A percentile compares a stretch with the other conserved stretches of the same genome.
These are phyloP conservation scores for Xylaria sp. DNA, from an alignment of 495 filamentous ascomycete species.

Conservation along the genomic window DNA sequence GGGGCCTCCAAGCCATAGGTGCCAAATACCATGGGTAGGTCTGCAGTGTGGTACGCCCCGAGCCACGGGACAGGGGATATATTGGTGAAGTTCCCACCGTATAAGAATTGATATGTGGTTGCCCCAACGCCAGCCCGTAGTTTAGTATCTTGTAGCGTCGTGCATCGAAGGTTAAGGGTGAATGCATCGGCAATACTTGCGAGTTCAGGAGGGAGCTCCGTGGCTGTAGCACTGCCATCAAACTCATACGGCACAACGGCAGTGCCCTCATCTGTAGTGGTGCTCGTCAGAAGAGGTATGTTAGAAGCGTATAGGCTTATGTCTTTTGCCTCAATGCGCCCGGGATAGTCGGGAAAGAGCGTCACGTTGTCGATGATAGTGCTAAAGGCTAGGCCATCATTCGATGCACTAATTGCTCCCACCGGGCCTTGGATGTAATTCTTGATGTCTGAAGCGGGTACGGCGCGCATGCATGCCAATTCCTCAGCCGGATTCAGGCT, in stretches of 20 bases:
- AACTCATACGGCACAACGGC: slow-evolving; percentile 17
- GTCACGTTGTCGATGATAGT: slow-evolving; percentile 12
- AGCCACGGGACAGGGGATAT: slow-evolving; percentile 48
- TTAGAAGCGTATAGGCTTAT: background rate
- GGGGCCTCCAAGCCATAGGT: slow-evolving; percentile 46
- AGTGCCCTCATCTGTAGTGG: slow-evolving; percentile 6
- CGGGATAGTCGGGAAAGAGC: slow-evolving; percentile 10
- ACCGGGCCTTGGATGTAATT: background rate
- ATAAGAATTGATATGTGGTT: slow-evolving; percentile 44
- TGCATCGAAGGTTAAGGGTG: slow-evolving; percentile 3
- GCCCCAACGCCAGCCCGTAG: slow-evolving; percentile 5
- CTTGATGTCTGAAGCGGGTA: slow-evolving; percentile 7
- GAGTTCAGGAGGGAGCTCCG: background rate
- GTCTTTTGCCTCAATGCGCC: slow-evolving; percentile 3
- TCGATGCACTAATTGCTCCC: slow-evolving; percentile 7
- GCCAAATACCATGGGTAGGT: slow-evolving; percentile 54
- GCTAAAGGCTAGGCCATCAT: slow-evolving; percentile 1
- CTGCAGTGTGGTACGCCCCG: slow-evolving; percentile 44
- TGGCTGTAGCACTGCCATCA: background rate
- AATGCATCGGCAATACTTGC: slow-evolving; percentile 8
- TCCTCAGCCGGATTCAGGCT: background rate
- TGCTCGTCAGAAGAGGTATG: slow-evolving; percentile 15
- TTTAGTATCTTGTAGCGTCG: background rate
- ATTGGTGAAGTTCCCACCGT: slow-evolving; percentile 51
- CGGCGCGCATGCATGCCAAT: slow-evolving; percentile 6